phyloP scores from a whole-genome alignment of 1,139 yeast genomes.

The Lodderomyces pseudojiufengensis region DNA sequence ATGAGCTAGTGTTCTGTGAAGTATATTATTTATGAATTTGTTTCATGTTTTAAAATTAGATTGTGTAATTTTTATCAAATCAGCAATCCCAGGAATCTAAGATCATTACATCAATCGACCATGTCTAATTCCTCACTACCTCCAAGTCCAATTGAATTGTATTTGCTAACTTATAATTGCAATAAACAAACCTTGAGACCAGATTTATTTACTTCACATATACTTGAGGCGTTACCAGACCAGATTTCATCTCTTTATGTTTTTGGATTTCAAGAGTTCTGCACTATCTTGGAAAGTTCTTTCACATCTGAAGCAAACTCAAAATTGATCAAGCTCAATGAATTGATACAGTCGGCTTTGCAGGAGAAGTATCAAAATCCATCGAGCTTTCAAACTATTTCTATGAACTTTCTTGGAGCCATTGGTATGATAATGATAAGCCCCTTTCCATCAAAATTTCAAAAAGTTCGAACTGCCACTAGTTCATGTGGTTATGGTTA shows the following conservation, averaged over 20 bases:
- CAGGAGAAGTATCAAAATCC: conserved; percentile 23
- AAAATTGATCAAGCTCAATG: conserved; percentile 39
- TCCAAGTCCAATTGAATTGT: conserved; percentile 18
- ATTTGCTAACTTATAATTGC: conserved; percentile 39
- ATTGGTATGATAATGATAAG: conserved; percentile 58
- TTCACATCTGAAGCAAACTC: conserved; percentile 36
- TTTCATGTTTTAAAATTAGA: too few relatives aligned
- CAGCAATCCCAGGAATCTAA: too few relatives aligned
- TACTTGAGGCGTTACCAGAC: conserved; percentile 29
- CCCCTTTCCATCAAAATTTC: conserved; percentile 36
- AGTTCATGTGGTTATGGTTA: conserved; percentile 55
- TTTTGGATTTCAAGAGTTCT: conserved; percentile 74
- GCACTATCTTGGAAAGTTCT: conserved; percentile 62
- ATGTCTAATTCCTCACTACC: background rate
- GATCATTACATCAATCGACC: too few relatives aligned
- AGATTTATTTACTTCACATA: conserved; percentile 21
- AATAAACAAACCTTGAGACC: conserved; percentile 27
- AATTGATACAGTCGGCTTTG: conserved; percentile 39
- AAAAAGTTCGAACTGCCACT: conserved; percentile 25
- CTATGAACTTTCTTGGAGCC: conserved; percentile 56
- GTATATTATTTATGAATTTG: too few relatives aligned
- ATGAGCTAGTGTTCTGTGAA: too few relatives aligned
- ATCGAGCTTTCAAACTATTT: conserved; percentile 42
- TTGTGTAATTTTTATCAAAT: too few relatives aligned
- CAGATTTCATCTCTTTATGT: conserved; percentile 47